Conservation (phyloP, 139 green algal species). For the Chlamydomonas asymmetrica region DNA sequence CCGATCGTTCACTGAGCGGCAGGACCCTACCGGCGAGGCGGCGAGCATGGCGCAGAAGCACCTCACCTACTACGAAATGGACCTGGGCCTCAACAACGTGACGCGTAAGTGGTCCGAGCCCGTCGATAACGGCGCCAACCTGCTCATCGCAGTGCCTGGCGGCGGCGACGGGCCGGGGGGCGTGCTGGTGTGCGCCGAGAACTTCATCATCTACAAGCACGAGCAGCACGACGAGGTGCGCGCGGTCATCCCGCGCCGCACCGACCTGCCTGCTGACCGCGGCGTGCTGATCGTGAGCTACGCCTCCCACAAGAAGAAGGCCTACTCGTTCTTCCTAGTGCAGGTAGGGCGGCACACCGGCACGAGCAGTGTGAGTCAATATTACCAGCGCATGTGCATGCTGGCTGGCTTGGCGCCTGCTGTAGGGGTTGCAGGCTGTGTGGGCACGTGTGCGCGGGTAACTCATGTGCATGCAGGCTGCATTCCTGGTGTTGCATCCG, state of each 20-base stretch:
- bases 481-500: no score
- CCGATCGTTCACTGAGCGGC: no score
- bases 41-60: constrained; percentile 93
- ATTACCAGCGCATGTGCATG: no score
- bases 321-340: constrained; percentile 92
- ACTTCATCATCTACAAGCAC: constrained; percentile 97
- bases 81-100: constrained; percentile 98
- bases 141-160: constrained; percentile 94
- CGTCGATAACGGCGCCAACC: constrained; percentile 95
- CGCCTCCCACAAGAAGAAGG: constrained; percentile 88
- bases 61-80: constrained; percentile 96
- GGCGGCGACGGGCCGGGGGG: constrained; percentile 83
- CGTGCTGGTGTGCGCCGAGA: constrained; percentile 95
- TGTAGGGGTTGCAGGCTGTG: no score
- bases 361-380: no score
- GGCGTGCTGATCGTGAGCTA: constrained; percentile 88
- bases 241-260: constrained; percentile 89
- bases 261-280: constrained; percentile 77
- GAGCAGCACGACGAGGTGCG: constrained; percentile 70
- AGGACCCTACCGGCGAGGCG: constrained; percentile 87
- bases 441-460: no score
- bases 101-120: constrained; percentile 87
- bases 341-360: constrained; percentile 72
- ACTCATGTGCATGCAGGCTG: no score
- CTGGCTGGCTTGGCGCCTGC: no score